phyloP scores from a whole-genome alignment of 805 yeast species.

The Nakazawaea ernobii region DNA sequence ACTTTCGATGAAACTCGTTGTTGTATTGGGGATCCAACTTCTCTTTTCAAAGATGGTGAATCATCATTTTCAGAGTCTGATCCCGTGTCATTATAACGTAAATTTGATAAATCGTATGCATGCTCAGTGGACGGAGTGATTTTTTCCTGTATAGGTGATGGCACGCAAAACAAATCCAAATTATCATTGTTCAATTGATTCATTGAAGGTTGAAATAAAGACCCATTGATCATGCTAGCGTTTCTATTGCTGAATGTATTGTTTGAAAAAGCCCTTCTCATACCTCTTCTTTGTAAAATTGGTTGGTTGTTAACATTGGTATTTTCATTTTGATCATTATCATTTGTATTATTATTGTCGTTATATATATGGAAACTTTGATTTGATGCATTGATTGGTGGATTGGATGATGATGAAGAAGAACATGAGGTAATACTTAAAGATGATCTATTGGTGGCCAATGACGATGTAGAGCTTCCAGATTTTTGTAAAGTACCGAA shows the following conservation, averaged over 20 bases:
- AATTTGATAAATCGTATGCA: too few species aligned
- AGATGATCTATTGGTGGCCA: neutral
- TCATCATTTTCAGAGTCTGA: slow-evolving; percentile 13
- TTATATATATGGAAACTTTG: neutral
- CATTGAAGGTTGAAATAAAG: slow-evolving; percentile 6
- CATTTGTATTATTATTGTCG: neutral
- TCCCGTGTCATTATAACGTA: neutral
- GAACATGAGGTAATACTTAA: neutral
- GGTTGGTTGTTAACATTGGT: neutral
- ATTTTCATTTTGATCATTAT: neutral
- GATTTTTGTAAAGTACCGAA: neutral
- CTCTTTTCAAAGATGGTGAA: slow-evolving; percentile 19
- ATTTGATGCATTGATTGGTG: neutral
- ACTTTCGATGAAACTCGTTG: slow-evolving; percentile 16
- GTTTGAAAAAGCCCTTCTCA: slow-evolving; percentile 7
- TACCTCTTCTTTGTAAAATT: neutral
- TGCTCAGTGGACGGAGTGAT: neutral
- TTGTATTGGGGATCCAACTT: slow-evolving; percentile 35
- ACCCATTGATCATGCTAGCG: slow-evolving; percentile 8
- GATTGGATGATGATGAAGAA: neutral
- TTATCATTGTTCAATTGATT: slow-evolving; percentile 4
- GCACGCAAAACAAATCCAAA: slow-evolving; percentile 20
- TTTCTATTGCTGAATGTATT: slow-evolving; percentile 8
- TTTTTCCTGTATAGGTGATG: slow-evolving; percentile 21
- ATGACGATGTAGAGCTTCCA: slow-evolving; percentile 3